A percentile compares a stretch with the other conserved stretches of the same genome.
Evolutionary conservation across 1,284 basidiomycete genomes (phyloP).

Genomic region (Vanrija sp.): DNA sequence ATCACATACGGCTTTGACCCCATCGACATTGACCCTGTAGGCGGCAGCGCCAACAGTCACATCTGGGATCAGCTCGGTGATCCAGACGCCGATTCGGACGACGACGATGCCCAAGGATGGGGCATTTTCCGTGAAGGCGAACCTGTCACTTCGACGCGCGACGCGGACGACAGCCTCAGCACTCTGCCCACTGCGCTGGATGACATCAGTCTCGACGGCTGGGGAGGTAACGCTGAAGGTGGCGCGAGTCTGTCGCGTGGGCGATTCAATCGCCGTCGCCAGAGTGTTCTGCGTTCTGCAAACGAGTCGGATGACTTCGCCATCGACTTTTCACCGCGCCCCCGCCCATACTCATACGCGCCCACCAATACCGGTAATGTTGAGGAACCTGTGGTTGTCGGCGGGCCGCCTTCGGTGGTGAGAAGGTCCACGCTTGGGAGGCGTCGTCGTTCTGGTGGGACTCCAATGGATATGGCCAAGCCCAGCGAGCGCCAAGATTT

Average conservation of each 20-base stretch:
- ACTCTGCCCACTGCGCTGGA: not conserved
- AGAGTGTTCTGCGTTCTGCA: conserved; percentile 9
- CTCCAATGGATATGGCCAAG: not conserved
- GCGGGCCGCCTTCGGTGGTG: not conserved
- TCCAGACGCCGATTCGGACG: conserved; percentile 62
- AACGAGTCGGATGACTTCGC: not conserved
- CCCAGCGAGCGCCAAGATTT: not conserved
- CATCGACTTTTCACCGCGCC: not conserved
- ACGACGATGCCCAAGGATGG: conserved; percentile 13
- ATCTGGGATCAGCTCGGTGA: conserved; percentile 68
- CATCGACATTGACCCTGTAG: conserved; percentile 12
- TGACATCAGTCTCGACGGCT: conserved; percentile 10
- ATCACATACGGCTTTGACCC: conserved; percentile 10
- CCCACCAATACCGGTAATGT: conserved; percentile 1
- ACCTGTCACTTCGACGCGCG: not conserved
- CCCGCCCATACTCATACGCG: not conserved
- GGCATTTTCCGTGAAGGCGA: conserved; percentile 3
- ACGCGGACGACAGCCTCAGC: not conserved
- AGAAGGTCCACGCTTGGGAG: too few relatives aligned
- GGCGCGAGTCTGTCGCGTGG: conserved; percentile 15
- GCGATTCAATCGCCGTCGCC: conserved; percentile 16
- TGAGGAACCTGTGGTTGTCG: not conserved
- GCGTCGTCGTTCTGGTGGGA: not conserved
- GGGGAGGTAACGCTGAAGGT: conserved; percentile 8
- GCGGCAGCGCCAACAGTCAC: conserved; percentile 9